Evolutionary conservation across 148 eudicot species (phyloP).

Genomic region (Vaccinium macrocarpon): DNA sequence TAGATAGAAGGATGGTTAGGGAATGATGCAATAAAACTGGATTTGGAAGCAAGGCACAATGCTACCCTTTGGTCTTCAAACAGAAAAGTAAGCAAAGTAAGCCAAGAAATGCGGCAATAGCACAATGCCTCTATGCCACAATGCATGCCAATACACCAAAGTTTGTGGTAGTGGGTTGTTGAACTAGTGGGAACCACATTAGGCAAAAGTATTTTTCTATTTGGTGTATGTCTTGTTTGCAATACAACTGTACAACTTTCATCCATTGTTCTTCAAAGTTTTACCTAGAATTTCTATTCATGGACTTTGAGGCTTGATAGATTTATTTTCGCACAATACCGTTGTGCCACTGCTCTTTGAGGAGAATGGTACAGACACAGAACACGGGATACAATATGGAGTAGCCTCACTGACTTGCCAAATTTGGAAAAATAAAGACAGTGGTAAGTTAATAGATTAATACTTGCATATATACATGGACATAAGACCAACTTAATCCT

Average conservation of each 20-base stretch:
- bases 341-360: background rate
- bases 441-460: background rate
- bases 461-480: background rate
- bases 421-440: background rate
- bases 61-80: background rate
- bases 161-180: background rate
- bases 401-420: background rate
- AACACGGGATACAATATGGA: background rate
- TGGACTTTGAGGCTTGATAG: background rate
- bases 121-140: background rate
- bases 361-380: background rate
- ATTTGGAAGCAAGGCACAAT: background rate
- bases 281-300: background rate
- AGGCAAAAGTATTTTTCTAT: background rate
- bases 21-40: background rate
- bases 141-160: background rate
- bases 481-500: background rate
- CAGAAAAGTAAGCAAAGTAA: background rate
- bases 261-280: background rate
- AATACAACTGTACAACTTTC: background rate
- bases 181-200: background rate
- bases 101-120: background rate
- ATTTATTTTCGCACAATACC: background rate
- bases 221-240: background rate
- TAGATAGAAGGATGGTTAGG: background rate